Percentiles rank a stretch among this genome's conserved stretches.
Evolutionary conservation across 164 flowering plant genomes (phyloP).

Genomic region (Saururus chinensis): DNA sequence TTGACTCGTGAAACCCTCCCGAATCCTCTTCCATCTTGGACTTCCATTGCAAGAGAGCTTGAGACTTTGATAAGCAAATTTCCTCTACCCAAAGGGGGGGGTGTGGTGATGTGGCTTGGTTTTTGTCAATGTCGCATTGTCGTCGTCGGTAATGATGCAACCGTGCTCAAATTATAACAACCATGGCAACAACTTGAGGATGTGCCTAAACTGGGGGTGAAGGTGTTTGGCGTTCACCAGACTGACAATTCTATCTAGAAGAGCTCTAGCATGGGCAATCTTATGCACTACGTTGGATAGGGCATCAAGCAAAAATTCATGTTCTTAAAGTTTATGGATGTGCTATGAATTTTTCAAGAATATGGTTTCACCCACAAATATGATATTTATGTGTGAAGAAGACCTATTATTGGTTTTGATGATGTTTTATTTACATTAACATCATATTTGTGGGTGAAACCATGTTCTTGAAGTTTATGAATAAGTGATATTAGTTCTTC

Average conservation of each 20-base stretch:
- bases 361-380: too few relatives aligned
- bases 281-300: constrained; percentile 47
- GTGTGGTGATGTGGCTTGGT: constrained; percentile 33
- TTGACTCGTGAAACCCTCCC: neutral
- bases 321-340: too few relatives aligned
- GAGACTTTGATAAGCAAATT: too few relatives aligned
- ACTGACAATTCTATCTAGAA: constrained; percentile 80
- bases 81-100: constrained; percentile 23
- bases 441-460: too few relatives aligned
- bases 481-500: too few relatives aligned
- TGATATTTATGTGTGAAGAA: too few relatives aligned
- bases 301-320: too few relatives aligned
- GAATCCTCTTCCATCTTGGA: neutral
- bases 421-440: too few relatives aligned
- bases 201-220: constrained; percentile 82
- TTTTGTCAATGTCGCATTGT: neutral
- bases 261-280: too few relatives aligned
- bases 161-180: constrained; percentile 81
- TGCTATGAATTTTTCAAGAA: too few relatives aligned
- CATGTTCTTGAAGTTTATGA: too few relatives aligned
- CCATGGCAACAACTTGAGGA: constrained; percentile 84
- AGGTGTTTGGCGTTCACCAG: constrained; percentile 76
- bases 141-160: constrained; percentile 57
- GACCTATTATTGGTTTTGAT: too few relatives aligned
- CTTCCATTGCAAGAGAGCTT: neutral